Evolutionary conservation across 1,139 yeast species (phyloP).

Genomic region (Pneumocystis murina): DNA sequence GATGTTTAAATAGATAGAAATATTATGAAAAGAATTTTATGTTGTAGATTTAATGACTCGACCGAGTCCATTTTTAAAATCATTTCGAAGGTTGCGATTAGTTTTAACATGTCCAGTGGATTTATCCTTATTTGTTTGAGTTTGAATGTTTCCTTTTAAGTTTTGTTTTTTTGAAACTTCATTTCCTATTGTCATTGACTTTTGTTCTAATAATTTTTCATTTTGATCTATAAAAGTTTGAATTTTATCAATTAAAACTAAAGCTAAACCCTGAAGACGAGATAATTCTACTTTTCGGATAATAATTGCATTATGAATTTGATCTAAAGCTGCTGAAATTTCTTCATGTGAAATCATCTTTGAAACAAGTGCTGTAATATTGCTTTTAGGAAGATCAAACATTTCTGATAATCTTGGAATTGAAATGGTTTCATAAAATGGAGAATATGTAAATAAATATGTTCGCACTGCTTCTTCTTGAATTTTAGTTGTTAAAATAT

Average conservation of each 20-base stretch:
- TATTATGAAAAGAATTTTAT: neutral
- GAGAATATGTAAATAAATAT: constrained; percentile 69
- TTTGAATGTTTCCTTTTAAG: neutral
- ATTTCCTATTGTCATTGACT: constrained; percentile 6
- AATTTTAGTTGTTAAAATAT: constrained; percentile 58
- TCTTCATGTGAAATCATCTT: constrained; percentile 69
- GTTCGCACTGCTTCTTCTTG: constrained; percentile 86
- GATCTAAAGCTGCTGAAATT: constrained; percentile 51
- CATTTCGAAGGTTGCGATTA: neutral
- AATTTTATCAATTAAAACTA: constrained; percentile 76
- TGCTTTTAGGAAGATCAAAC: constrained; percentile 47
- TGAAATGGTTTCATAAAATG: constrained; percentile 64
- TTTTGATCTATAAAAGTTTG: constrained; percentile 68
- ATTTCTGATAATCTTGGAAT: constrained; percentile 46
- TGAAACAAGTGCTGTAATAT: constrained; percentile 48
- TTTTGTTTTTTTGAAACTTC: neutral
- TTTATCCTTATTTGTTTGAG: neutral
- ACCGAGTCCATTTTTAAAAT: neutral
- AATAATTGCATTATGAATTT: constrained; percentile 41
- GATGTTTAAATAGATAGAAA: neutral
- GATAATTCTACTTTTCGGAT: constrained; percentile 68
- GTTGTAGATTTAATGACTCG: neutral
- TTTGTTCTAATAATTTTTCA: constrained; percentile 33
- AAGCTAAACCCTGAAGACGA: constrained; percentile 76
- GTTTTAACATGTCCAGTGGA: neutral